Conservation (phyloP, 163 green algal genomes). For the Coccomyxa subellipsoidea region DNA sequence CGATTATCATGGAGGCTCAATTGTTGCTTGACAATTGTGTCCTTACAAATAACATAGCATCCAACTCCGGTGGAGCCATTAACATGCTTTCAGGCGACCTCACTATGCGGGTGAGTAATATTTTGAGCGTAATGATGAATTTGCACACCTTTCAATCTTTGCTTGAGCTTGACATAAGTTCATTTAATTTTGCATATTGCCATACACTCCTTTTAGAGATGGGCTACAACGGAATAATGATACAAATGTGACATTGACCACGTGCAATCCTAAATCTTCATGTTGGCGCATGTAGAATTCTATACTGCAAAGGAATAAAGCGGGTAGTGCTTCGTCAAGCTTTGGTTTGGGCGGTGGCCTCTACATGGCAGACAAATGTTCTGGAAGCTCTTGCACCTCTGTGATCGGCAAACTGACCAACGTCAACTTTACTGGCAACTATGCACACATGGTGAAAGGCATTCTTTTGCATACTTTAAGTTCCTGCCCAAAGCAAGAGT, state of each 20-base stretch:
- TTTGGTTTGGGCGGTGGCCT: background rate
- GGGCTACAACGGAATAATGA: too few species aligned
- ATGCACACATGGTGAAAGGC: constrained; percentile 5
- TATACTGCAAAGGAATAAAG: background rate
- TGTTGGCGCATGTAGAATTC: too few species aligned
- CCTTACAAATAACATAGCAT: background rate
- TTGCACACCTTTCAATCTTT: too few species aligned
- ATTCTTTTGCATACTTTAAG: too few species aligned
- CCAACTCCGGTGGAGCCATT: background rate
- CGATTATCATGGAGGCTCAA: background rate
- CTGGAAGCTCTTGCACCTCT: background rate
- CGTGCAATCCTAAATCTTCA: too few species aligned
- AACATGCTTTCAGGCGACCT: background rate
- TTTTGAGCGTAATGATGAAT: too few species aligned
- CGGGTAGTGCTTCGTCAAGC: background rate
- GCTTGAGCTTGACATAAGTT: too few species aligned
- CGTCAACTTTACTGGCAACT: constrained; percentile 16
- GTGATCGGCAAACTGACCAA: constrained; percentile 4
- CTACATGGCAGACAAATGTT: constrained; percentile 23
- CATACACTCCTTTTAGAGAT: too few species aligned
- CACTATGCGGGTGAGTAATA: background rate
- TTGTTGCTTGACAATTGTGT: background rate
- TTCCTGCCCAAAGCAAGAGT: too few species aligned
- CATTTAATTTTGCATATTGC: too few species aligned
- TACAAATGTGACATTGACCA: too few species aligned